A percentile compares a stretch with the other conserved stretches of the same genome.
Conservation (phyloP, 371 early-diverging fungal species). For the Circinella umbellata region DNA sequence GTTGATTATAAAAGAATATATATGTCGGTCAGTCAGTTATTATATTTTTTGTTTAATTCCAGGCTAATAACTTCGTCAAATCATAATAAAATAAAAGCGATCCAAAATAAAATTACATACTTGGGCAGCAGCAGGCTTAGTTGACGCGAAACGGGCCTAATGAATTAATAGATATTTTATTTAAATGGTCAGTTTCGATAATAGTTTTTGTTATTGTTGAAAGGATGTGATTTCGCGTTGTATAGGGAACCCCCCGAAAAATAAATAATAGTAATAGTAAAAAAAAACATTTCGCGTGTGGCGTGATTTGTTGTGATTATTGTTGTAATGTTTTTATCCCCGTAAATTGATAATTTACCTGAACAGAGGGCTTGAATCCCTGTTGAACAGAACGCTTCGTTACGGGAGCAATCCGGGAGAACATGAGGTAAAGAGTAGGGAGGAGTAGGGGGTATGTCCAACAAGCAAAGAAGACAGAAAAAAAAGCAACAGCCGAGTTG, state of each 20-base stretch:
- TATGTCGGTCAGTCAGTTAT: background rate
- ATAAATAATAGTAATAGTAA: too few relatives aligned
- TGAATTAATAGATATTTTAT: conserved; percentile 5
- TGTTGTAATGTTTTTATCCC: background rate
- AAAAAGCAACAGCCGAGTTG: conserved; percentile 23
- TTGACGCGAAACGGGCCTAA: conserved; percentile 55
- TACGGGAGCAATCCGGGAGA: conserved; percentile 53
- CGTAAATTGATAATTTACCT: conserved; percentile 31
- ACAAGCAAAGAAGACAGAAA: conserved; percentile 19
- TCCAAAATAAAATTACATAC: conserved; percentile 26
- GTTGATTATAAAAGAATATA: background rate
- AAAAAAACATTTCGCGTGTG: background rate
- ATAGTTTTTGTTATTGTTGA: background rate
- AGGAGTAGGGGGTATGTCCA: conserved; percentile 36
- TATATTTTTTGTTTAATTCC: background rate
- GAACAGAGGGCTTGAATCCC: conserved; percentile 42
- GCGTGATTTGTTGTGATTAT: background rate
- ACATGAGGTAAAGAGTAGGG: conserved; percentile 45
- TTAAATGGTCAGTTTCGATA: background rate
- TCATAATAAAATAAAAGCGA: background rate
- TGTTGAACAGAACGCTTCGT: conserved; percentile 53
- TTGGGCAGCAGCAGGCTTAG: conserved; percentile 44
- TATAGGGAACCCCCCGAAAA: background rate
- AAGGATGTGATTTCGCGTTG: conserved; percentile 5
- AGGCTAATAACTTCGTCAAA: background rate